Percentiles rank a stretch among this genome's conserved stretches.
Evolutionary conservation across 169 alveolate genomes (phyloP).

Genomic region (Plasmodium vinckei): DNA sequence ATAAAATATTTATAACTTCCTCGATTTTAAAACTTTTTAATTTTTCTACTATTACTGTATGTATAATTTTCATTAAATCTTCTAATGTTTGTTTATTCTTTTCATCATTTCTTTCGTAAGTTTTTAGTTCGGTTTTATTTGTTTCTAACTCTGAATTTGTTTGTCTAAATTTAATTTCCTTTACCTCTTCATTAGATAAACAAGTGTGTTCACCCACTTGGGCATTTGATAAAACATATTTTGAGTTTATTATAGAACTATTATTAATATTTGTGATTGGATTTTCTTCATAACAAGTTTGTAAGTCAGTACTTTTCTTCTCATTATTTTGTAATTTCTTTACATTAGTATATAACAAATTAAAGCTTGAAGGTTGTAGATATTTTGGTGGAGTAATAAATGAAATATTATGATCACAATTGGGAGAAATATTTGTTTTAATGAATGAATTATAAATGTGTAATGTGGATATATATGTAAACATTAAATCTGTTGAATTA

Average conservation of each 20-base stretch:
- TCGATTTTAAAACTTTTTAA: constrained; percentile 54
- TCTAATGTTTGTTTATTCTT: neutral
- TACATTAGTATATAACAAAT: neutral
- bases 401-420: neutral
- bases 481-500: constrained; percentile 73
- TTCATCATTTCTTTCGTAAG: neutral
- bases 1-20: constrained; percentile 50
- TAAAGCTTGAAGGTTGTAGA: too few species aligned
- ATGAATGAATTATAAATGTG: constrained; percentile 11
- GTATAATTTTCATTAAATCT: constrained; percentile 8
- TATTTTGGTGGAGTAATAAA: too few species aligned
- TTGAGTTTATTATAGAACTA: neutral
- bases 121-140: neutral
- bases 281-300: neutral
- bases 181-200: neutral
- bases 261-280: neutral
- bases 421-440: neutral
- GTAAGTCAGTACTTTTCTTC: neutral
- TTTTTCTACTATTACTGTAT: constrained; percentile 27
- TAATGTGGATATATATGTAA: constrained; percentile 31
- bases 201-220: neutral
- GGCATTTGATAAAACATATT: neutral
- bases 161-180: neutral
- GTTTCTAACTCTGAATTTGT: neutral
- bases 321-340: neutral